A percentile compares a stretch with the other conserved stretches of the same genome.
Conservation (phyloP, 1,139 yeast species). For the Geotrichum restrictum region DNA sequence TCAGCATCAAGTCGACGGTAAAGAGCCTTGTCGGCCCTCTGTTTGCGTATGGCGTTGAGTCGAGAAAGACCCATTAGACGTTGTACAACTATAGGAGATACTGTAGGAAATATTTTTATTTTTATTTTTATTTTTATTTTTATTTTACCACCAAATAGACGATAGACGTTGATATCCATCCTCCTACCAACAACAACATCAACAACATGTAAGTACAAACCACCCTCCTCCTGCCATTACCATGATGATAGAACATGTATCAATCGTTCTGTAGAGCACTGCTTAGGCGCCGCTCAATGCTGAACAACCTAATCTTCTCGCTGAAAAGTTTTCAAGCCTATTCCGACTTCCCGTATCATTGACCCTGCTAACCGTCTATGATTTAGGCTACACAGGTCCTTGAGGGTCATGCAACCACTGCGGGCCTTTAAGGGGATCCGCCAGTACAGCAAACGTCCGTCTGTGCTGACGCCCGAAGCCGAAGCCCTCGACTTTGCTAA, state of each 20-base stretch:
- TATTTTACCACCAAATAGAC: neutral
- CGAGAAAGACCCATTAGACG: constrained; percentile 19
- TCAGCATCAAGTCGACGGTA: constrained; percentile 48
- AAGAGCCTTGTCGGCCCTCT: constrained; percentile 39
- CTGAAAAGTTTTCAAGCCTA: constrained; percentile 20
- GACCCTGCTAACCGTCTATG: neutral
- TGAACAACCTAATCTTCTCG: constrained; percentile 26
- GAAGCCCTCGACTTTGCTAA: constrained; percentile 45
- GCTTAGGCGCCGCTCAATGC: neutral
- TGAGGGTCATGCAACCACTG: constrained; percentile 4
- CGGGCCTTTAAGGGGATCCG: neutral
- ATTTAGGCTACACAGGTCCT: neutral
- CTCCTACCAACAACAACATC: neutral
- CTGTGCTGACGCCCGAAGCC: constrained; percentile 26
- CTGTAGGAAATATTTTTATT: neutral
- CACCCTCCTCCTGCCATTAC: neutral
- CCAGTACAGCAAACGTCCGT: constrained; percentile 15
- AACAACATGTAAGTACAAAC: constrained; percentile 5
- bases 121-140: neutral
- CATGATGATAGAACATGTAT: constrained; percentile 8
- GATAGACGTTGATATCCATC: neutral
- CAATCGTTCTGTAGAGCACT: neutral
- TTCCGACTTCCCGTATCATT: neutral
- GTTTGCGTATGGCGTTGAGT: constrained; percentile 12
- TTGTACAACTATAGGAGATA: too few species aligned